Conservation (phyloP, 129 eudicot genomes). For the Glebionis coronaria region DNA sequence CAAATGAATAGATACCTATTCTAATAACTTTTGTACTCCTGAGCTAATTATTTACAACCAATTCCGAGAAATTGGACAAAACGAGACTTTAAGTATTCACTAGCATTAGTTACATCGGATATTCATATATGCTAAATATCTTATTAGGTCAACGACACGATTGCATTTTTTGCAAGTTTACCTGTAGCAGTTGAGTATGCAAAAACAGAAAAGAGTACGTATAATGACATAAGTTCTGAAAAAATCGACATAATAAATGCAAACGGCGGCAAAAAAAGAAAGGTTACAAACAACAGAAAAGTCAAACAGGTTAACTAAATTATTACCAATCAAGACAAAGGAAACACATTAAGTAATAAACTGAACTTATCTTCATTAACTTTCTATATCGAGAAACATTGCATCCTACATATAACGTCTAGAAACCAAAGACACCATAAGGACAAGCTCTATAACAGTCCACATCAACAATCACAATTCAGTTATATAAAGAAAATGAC, state of each 20-base stretch:
- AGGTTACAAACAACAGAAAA: background rate
- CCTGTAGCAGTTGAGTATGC: background rate
- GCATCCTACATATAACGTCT: background rate
- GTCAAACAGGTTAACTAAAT: slow-evolving; percentile 12
- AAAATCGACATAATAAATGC: background rate
- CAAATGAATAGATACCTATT: too few species aligned
- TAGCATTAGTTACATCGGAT: background rate
- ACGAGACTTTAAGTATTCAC: background rate
- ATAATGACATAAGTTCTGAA: background rate
- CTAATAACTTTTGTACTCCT: too few species aligned
- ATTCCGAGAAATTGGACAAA: too few species aligned
- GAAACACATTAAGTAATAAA: background rate
- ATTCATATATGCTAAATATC: background rate
- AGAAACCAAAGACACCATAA: background rate
- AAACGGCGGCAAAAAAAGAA: background rate
- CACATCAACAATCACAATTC: background rate
- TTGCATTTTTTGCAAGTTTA: background rate
- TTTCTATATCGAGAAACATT: slow-evolving; percentile 10
- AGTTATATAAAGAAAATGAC: background rate
- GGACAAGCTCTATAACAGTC: background rate
- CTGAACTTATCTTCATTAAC: slow-evolving; percentile 8
- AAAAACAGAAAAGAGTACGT: background rate
- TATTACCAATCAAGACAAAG: slow-evolving; percentile 15
- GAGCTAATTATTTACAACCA: too few species aligned
- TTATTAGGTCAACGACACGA: background rate